Base-by-base conservation (phyloP, 371 early-diverging fungal species). In the Mortierella sp. region DNA sequence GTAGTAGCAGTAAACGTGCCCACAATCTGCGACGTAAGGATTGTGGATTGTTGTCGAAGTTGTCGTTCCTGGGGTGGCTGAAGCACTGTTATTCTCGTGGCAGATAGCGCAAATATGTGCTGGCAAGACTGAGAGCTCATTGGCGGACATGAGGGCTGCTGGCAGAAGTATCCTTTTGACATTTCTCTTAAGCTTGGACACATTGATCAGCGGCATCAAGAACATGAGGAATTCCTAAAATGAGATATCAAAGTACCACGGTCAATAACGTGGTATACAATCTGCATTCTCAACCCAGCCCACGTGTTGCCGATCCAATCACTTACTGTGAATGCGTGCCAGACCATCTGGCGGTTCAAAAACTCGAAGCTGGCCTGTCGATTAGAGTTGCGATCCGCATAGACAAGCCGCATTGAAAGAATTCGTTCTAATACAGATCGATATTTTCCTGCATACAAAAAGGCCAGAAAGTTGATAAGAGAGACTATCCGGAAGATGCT, bases 281-380 rank as follows among this genome's bases (percentile, higher is more conserved):
- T 7, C 10, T 55, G 28, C 22, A 28, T 10, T 55, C 55, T n/a
- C n/a, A n/a, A 50, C 8, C 4, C n/a, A 50, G 50, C n/a, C n/a
- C n/a, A n/a, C 40, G 41, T 58, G 15, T 16, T 36, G 13, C 13
- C 3, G 21, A 33, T 38, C 33, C 48, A 63, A 40, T 5, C 24
- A 76, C 89, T 73, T 90, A 94, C 95, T 24, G 96, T 96, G 74
- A 97, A 96, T 57, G 96, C 96, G 41, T 95, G 94, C 97, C 97
- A 96, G 58, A 96, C 96, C 83, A 97, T 89, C 86, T 97, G 96
- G 41, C 97, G 88, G 79, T 97, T 97, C 80, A 97, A 86, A 74
- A 95, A 97, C 76, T 96, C 97, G 77, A 95, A 96, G 77, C 94
- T 95, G 58, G 97, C 92, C 72, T 91, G 90, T 57, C 96, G 90